Conservation (phyloP, 108 stramenopile genomes). For the Cyclotella baltica region DNA sequence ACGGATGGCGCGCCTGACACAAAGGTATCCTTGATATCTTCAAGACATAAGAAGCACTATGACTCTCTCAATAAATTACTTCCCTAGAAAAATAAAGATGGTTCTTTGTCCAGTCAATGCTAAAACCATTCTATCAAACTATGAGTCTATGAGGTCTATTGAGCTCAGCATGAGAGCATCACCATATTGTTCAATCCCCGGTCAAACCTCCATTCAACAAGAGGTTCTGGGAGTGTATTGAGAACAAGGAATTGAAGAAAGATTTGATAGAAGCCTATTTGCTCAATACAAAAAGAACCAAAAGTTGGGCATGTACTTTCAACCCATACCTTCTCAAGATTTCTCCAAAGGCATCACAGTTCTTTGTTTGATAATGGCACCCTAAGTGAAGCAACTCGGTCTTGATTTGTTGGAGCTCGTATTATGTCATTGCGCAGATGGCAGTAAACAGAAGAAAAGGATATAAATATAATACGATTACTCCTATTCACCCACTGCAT, state of each 20-base stretch:
- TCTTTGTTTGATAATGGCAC: neutral
- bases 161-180: neutral
- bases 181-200: neutral
- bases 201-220: neutral
- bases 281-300: neutral
- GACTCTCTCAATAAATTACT: no score
- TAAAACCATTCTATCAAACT: neutral
- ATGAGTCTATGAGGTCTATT: neutral
- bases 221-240: no score
- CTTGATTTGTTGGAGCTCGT: neutral
- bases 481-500: constrained; percentile 16
- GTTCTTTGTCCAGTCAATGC: neutral
- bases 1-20: no score
- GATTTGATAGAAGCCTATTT: constrained; percentile 7
- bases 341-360: neutral
- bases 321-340: neutral
- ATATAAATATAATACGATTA: constrained; percentile 3
- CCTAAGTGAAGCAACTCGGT: constrained; percentile 5
- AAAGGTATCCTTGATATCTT: no score
- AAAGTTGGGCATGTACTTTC: neutral
- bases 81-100: no score
- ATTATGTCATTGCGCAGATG: neutral
- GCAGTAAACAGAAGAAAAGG: constrained; percentile 9
- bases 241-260: neutral
- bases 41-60: no score